These are phyloP conservation scores for Nakataea oryzae DNA, from an alignment of 2,329 filamentous ascomycete species.

Conservation along the genomic window DNA sequence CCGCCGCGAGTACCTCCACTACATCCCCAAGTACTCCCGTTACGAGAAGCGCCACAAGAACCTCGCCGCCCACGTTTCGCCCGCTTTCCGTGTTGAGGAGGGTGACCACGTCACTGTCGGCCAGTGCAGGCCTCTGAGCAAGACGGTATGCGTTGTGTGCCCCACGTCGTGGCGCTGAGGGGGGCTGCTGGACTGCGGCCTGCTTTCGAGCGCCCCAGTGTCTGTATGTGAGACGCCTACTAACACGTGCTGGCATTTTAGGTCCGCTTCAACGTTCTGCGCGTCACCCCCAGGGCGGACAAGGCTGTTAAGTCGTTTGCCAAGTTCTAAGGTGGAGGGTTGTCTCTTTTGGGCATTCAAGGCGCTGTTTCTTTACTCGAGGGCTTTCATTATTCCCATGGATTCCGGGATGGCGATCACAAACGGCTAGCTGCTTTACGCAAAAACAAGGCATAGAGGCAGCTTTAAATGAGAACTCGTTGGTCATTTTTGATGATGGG, in stretches of 20 bases:
- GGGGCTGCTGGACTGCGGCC: not conserved
- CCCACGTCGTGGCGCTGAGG: not conserved
- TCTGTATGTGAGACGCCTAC: not conserved
- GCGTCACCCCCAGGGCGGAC: slow-evolving; percentile 93
- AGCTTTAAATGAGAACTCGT: slow-evolving; percentile 5
- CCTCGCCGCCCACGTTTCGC: slow-evolving; percentile 96
- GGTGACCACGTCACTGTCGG: slow-evolving; percentile 99
- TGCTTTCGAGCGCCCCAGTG: not conserved
- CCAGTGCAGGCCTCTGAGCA: slow-evolving; percentile 98
- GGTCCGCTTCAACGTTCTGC: slow-evolving; percentile 99
- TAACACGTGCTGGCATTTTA: slow-evolving; percentile 21
- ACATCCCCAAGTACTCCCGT: slow-evolving; percentile 98
- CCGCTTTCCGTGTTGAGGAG: slow-evolving; percentile 99
- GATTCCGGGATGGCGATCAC: slow-evolving; percentile 2
- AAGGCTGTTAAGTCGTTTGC: slow-evolving; percentile 96
- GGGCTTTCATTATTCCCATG: slow-evolving; percentile 3
- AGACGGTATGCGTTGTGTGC: slow-evolving; percentile 69
- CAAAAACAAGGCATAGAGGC: slow-evolving; percentile 2
- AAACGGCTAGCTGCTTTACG: slow-evolving; percentile 3
- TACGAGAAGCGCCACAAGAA: slow-evolving; percentile 99
- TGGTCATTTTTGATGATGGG: not conserved
- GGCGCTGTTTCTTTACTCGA: slow-evolving; percentile 4
- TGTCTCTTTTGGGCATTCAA: slow-evolving; percentile 3
- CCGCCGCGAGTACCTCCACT: slow-evolving; percentile 99
- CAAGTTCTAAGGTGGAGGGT: slow-evolving; percentile 71